Base-by-base conservation (phyloP, 768 basidiomycete genomes). In the Arthromyces matolae region DNA sequence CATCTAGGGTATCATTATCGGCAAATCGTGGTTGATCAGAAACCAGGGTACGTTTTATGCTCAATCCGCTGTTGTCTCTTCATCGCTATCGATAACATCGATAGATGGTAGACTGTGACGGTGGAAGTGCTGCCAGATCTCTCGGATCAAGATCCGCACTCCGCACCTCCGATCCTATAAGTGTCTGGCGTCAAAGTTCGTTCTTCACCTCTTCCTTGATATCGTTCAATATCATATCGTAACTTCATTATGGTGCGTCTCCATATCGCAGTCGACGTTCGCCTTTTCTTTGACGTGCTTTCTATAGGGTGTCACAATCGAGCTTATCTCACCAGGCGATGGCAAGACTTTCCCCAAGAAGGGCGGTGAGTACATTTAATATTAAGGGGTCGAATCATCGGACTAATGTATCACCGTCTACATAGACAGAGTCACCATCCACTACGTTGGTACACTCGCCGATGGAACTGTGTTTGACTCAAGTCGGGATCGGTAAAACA, bases 71-170 rank as follows among this genome's bases (percentile, higher is more conserved):
- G 47, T 47, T 50, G 43, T 47, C 35, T 33, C 19, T 27, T n/a
- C 45, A 52, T 52, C 47, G 53, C 47, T 42, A 55, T 55, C 54
- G 54, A 55, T 55, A 55, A 51, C 49, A 46, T 40, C 44, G 39
- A 55, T 55, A 50, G 50, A 44, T 54, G 38, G 39, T 31, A 44
- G 23, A 32, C 34, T 19, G 19, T 23, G 33, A 19, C 18, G 23
- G 22, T 44, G 34, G 56, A 55, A 57, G 56, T 42, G 51, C 66
- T 66, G 65, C 66, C 67, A 69, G 67, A 69, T 68, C 64, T 61
- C 54, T 81, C 80, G 77, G 80, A 86, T 85, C 84, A 79, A 81
- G 83, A 84, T 86, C 84, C 80, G 81, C 71, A 76, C 73, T 76
- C 78, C 76, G 79, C 77, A 69, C 60, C 61, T 65, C 63, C 63